phyloP scores from a whole-genome alignment of 2,329 filamentous ascomycete species.

The Aciculosporium take region DNA sequence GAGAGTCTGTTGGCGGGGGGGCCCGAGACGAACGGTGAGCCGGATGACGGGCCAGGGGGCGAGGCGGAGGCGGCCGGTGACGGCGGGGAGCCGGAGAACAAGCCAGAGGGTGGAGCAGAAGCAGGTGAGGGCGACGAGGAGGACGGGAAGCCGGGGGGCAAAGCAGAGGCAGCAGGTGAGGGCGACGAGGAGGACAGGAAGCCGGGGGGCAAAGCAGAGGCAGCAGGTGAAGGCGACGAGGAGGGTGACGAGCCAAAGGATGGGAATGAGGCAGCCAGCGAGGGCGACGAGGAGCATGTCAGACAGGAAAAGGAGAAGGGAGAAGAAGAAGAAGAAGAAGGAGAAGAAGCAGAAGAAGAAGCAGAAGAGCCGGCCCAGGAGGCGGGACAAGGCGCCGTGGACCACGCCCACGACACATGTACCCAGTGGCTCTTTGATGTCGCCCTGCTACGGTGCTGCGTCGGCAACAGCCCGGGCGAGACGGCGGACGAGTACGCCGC shows the following conservation, averaged over 20 bases:
- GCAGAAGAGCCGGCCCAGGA: not conserved
- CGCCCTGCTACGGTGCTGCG: conserved; percentile 31
- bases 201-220: too few species aligned
- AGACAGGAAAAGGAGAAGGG: too few species aligned
- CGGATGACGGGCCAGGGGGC: conserved; percentile 7
- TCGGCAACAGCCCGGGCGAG: conserved; percentile 19
- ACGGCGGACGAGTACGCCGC: conserved; percentile 22
- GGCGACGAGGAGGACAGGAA: not conserved
- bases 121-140: not conserved
- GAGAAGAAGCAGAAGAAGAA: conserved; percentile 2
- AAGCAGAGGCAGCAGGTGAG: not conserved
- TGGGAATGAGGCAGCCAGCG: too few species aligned
- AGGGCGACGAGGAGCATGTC: not conserved
- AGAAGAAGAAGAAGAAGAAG: not conserved
- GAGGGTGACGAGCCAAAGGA: conserved; percentile 4
- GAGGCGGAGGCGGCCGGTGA: conserved; percentile 4
- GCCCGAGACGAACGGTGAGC: conserved; percentile 7
- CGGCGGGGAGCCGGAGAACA: conserved; percentile 5
- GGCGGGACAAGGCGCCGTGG: conserved; percentile 7
- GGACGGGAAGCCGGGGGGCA: not conserved
- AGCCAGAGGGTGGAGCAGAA: not conserved
- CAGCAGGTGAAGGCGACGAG: not conserved
- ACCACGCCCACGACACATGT: conserved; percentile 30
- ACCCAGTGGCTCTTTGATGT: conserved; percentile 51
- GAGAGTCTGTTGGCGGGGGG: conserved; percentile 11